phyloP scores from a whole-genome alignment of 257 asterid genomes.

The Mitragyna speciosa region DNA sequence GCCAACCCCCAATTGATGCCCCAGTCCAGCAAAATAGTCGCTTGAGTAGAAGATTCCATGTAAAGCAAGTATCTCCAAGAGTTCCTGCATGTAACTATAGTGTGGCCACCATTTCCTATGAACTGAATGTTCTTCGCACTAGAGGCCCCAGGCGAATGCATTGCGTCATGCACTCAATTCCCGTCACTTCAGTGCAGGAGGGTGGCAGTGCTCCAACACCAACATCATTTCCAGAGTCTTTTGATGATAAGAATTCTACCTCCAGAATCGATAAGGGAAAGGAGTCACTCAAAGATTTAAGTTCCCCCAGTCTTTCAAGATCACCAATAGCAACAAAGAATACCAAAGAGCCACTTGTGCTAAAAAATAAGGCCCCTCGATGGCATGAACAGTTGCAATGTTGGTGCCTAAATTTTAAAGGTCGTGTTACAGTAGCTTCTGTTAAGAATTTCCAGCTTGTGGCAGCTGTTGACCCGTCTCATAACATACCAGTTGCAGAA shows the following conservation, averaged over 20 bases:
- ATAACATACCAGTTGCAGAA: constrained; percentile 57
- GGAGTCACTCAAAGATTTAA: constrained; percentile 28
- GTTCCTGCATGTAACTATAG: constrained; percentile 68
- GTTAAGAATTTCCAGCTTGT: constrained; percentile 91
- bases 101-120: constrained; percentile 63
- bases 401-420: constrained; percentile 93
- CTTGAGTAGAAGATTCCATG: constrained; percentile 62
- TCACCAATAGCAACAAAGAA: constrained; percentile 2
- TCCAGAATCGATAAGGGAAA: constrained; percentile 31
- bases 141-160: constrained; percentile 95
- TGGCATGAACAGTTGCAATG: constrained; percentile 97
- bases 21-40: constrained; percentile 39
- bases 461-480: constrained; percentile 66
- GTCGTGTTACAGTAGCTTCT: constrained; percentile 95
- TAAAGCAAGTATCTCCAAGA: constrained; percentile 79
- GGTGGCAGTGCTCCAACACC: constrained; percentile 94
- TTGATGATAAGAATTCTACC: constrained; percentile 36
- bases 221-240: constrained; percentile 43
- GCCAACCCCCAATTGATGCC: constrained; percentile 64
- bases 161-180: constrained; percentile 70
- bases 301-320: constrained; percentile 31
- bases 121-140: constrained; percentile 84
- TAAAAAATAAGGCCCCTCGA: constrained; percentile 81
- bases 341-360: constrained; percentile 50
- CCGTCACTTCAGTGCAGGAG: constrained; percentile 69